Evolutionary conservation across 345 rosid species (phyloP).

Genomic region (Punica granatum): DNA sequence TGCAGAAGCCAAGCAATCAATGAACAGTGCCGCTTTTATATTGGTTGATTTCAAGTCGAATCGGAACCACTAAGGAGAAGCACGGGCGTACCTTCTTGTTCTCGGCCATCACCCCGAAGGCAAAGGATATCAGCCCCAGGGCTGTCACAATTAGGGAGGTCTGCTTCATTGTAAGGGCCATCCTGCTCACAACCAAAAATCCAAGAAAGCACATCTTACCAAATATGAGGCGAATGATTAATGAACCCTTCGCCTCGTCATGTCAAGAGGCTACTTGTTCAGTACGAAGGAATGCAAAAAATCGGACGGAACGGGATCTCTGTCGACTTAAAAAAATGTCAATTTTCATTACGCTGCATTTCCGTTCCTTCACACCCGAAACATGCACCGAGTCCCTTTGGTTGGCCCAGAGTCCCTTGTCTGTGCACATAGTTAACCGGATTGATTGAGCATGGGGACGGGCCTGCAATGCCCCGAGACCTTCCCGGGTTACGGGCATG

Average conservation of each 20-base stretch:
- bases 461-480: neutral
- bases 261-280: neutral
- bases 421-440: neutral
- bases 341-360: no score
- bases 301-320: neutral
- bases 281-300: no score
- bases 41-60: neutral
- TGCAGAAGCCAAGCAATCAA: conserved; percentile 10
- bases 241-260: neutral
- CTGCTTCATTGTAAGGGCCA: conserved; percentile 58
- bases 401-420: neutral
- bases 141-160: conserved; percentile 48
- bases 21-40: neutral
- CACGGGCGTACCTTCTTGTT: conserved; percentile 59
- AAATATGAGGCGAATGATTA: no score
- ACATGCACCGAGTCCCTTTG: no score
- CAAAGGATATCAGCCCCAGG: conserved; percentile 54
- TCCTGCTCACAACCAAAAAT: conserved; percentile 8
- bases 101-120: conserved; percentile 67
- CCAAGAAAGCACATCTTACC: neutral
- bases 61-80: neutral
- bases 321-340: neutral
- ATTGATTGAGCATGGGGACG: neutral
- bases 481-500: no score
- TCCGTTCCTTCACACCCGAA: neutral